A percentile compares a stretch with the other conserved stretches of the same genome.
These are phyloP conservation scores for Cadophora luteo-olivacea DNA, from an alignment of 2,329 filamentous ascomycete genomes.

Conservation along the genomic window DNA sequence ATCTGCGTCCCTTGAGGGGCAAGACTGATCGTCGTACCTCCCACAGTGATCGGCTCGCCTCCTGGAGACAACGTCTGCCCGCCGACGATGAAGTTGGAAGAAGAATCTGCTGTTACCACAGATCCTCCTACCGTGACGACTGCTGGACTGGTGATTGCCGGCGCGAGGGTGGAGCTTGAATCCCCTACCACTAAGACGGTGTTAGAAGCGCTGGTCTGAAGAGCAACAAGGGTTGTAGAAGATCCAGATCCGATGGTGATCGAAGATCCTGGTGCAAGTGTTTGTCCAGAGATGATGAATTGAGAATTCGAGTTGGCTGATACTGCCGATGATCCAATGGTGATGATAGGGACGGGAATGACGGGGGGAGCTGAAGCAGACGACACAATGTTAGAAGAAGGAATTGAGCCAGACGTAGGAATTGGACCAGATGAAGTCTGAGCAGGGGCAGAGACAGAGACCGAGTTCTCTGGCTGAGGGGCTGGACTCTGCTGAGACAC, in stretches of 20 bases:
- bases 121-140: conserved; percentile 4
- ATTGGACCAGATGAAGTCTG: background rate
- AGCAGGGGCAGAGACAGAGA: background rate
- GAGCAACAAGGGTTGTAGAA: conserved; percentile 18
- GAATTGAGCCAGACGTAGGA: background rate
- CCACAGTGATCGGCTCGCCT: conserved; percentile 17
- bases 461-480: background rate
- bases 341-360: background rate
- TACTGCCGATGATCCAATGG: conserved; percentile 14
- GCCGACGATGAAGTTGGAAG: conserved; percentile 21
- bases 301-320: conserved; percentile 20
- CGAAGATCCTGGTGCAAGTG: conserved; percentile 18
- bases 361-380: background rate
- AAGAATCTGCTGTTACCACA: conserved; percentile 20
- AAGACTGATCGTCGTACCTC: conserved; percentile 16
- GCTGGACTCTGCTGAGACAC: background rate
- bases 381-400: background rate
- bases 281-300: conserved; percentile 14
- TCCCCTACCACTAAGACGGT: conserved; percentile 14
- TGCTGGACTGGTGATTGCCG: background rate
- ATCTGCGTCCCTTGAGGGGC: conserved; percentile 13
- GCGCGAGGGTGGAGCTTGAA: conserved; percentile 9
- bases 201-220: conserved; percentile 12
- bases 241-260: conserved; percentile 19
- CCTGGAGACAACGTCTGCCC: conserved; percentile 25